phyloP scores from a whole-genome alignment of 345 rosid species.

The Clausena lansium region DNA sequence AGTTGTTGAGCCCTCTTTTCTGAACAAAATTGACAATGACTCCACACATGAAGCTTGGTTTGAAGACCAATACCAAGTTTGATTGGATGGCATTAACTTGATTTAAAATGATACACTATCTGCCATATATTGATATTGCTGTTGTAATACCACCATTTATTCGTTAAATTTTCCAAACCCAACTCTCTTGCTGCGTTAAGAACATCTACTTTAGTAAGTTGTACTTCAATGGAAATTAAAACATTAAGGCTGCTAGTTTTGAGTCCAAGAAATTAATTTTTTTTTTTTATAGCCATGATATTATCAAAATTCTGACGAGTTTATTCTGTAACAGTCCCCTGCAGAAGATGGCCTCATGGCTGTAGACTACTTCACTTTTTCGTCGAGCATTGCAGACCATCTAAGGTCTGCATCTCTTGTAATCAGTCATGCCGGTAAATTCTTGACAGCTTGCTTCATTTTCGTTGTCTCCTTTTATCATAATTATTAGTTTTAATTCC shows the following conservation, averaged over 20 bases:
- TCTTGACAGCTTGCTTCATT: neutral
- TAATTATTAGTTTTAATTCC: neutral
- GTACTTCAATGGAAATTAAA: neutral
- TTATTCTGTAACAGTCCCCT: conserved; percentile 34
- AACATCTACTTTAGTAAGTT: neutral
- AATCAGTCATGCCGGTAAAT: conserved; percentile 82
- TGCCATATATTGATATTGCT: neutral
- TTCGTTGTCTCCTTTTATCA: neutral
- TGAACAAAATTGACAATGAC: neutral
- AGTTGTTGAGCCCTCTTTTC: neutral
- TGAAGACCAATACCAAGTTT: neutral
- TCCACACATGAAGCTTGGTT: neutral
- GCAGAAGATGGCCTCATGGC: conserved; percentile 65
- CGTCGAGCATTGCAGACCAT: conserved; percentile 79
- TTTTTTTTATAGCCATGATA: neutral
- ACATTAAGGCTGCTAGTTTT: neutral
- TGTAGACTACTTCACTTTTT: conserved; percentile 88
- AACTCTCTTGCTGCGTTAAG: neutral
- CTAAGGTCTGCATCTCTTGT: conserved; percentile 84
- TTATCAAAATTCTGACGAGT: neutral
- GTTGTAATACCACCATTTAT: neutral
- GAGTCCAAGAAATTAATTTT: neutral
- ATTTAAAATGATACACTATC: neutral
- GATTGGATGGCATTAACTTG: neutral
- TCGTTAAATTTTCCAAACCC: neutral